Conservation (phyloP, 495 filamentous ascomycete species). For the Penicillium robsamsonii region DNA sequence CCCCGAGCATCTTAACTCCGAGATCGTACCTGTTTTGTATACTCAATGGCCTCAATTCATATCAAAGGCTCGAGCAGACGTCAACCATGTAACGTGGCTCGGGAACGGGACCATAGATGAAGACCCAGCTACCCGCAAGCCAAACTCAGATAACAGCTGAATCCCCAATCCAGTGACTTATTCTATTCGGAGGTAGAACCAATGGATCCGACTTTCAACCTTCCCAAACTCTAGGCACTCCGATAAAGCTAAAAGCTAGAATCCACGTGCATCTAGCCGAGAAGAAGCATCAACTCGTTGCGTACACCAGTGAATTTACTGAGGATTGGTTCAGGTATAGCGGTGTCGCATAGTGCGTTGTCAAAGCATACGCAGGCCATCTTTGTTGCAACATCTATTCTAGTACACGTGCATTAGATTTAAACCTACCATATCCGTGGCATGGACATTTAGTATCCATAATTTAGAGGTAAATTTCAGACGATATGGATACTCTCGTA, state of each 20-base stretch:
- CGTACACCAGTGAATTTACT: background rate
- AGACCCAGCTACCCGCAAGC: background rate
- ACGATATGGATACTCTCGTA: background rate
- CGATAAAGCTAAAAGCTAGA: background rate
- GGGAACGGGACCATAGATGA: background rate
- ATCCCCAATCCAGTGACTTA: background rate
- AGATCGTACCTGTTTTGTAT: background rate
- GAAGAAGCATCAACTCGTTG: background rate
- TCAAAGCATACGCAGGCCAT: background rate
- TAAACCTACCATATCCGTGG: background rate
- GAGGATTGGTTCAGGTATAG: background rate
- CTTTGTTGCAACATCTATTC: background rate
- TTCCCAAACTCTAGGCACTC: background rate
- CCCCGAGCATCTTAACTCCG: background rate
- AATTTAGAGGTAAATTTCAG: background rate
- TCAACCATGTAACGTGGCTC: background rate
- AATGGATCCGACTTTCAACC: background rate
- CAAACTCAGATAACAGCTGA: background rate
- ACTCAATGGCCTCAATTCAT: background rate
- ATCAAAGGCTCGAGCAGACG: background rate
- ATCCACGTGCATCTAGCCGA: slow-evolving; percentile 7
- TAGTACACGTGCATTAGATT: background rate
- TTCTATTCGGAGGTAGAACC: background rate
- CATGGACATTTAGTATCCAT: background rate
- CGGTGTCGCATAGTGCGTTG: background rate